phyloP scores from a whole-genome alignment of 202 grass and related monocot genomes.

The Bolboschoenoplectus hybrid region DNA sequence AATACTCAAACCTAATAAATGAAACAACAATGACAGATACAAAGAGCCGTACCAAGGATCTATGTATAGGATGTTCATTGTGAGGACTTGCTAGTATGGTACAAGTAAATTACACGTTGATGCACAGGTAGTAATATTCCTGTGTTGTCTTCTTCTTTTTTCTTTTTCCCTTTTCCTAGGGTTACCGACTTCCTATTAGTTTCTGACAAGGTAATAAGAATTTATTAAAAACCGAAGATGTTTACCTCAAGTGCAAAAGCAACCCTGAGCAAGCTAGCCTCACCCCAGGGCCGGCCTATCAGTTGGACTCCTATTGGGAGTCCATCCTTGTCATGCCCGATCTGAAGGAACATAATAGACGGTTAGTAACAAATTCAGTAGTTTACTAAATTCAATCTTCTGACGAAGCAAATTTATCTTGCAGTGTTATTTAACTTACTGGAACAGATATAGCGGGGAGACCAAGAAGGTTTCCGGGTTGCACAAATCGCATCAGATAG shows the following conservation, averaged over 20 bases:
- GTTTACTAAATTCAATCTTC: not conserved
- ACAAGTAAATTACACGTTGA: not conserved
- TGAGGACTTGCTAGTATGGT: slow-evolving; percentile 6
- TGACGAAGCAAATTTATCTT: not conserved
- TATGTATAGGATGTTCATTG: slow-evolving; percentile 2
- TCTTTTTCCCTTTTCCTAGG: not conserved
- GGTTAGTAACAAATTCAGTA: not conserved
- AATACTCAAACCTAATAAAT: not conserved
- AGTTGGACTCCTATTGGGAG: slow-evolving; percentile 92
- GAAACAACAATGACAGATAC: not conserved
- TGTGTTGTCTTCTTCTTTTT: not conserved
- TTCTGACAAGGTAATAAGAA: not conserved
- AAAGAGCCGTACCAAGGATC: not conserved
- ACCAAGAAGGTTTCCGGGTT: slow-evolving; percentile 89
- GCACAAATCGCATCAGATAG: slow-evolving; percentile 78
- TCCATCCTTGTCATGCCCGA: slow-evolving; percentile 86
- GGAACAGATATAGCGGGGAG: slow-evolving; percentile 91
- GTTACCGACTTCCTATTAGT: not conserved
- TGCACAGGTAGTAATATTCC: not conserved
- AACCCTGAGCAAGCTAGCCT: slow-evolving; percentile 86
- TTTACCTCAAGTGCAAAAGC: slow-evolving; percentile 89
- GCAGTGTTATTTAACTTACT: slow-evolving; percentile 52
- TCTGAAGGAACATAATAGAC: slow-evolving; percentile 47
- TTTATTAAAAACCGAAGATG: slow-evolving; percentile 19
- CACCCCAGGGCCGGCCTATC: slow-evolving; percentile 93